Percentiles rank a stretch among this genome's conserved stretches.
phyloP scores from a whole-genome alignment of 352 stramenopile species.

The Pythium coloratum region DNA sequence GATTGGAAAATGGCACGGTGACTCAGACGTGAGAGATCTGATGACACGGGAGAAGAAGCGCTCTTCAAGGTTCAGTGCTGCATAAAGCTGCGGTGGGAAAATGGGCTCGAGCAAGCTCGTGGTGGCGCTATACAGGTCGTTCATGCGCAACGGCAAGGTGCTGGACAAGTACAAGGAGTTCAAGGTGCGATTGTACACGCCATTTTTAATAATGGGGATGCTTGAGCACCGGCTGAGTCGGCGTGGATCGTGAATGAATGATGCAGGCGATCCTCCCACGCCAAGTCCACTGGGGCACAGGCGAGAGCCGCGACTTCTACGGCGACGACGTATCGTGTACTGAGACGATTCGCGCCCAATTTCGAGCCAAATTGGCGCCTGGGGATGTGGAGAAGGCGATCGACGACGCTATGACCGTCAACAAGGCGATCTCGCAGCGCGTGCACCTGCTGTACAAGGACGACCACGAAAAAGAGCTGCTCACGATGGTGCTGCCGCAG shows the following conservation, averaged over 20 bases:
- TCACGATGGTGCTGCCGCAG: slow-evolving; percentile 36
- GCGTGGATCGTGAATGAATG: background rate
- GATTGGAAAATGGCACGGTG: background rate
- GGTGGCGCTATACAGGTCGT: slow-evolving; percentile 68
- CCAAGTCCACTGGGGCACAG: slow-evolving; percentile 53
- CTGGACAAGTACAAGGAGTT: slow-evolving; percentile 57
- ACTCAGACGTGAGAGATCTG: background rate
- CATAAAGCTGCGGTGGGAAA: slow-evolving; percentile 6
- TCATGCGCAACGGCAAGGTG: slow-evolving; percentile 64
- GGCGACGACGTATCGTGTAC: slow-evolving; percentile 50
- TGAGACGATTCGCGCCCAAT: slow-evolving; percentile 50
- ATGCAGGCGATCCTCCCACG: slow-evolving; percentile 63
- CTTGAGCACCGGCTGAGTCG: background rate
- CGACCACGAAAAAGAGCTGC: slow-evolving; percentile 40
- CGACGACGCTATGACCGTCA: slow-evolving; percentile 64
- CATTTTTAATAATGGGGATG: background rate
- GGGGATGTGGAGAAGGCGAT: slow-evolving; percentile 38
- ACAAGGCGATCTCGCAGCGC: slow-evolving; percentile 62
- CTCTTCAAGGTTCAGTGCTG: slow-evolving; percentile 8
- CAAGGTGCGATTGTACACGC: slow-evolving; percentile 40
- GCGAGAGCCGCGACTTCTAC: slow-evolving; percentile 68
- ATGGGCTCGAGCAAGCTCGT: slow-evolving; percentile 58
- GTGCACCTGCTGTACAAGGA: slow-evolving; percentile 65
- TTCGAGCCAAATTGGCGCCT: slow-evolving; percentile 28
- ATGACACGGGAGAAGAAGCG: background rate